Conservation (phyloP, 2,329 filamentous ascomycete species). For the Lomentospora prolificans region DNA sequence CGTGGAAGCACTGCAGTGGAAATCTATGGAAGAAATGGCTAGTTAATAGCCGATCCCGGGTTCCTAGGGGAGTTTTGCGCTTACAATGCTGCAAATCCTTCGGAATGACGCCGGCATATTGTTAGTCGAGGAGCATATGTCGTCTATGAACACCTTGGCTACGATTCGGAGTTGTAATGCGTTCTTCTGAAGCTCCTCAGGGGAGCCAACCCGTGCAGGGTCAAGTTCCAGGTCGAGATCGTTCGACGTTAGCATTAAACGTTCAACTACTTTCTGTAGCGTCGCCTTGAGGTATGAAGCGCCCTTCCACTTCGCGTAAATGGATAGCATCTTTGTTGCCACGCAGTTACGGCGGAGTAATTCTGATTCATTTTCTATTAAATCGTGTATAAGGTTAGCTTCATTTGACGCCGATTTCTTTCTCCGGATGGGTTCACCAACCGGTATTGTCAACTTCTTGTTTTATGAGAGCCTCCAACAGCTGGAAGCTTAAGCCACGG, state of each 20-base stretch:
- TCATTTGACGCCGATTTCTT: not conserved
- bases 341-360: conserved; percentile 59
- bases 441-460: conserved; percentile 60
- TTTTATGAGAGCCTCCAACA: conserved; percentile 57
- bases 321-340: conserved; percentile 62
- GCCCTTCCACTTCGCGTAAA: conserved; percentile 65
- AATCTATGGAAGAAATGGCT: conserved; percentile 30
- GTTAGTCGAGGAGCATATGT: conserved; percentile 53
- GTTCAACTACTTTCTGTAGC: conserved; percentile 56
- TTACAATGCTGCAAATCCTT: conserved; percentile 56
- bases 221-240: conserved; percentile 61
- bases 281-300: conserved; percentile 52
- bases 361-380: conserved; percentile 54
- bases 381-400: conserved; percentile 7
- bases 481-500: conserved; percentile 50
- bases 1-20: conserved; percentile 51
- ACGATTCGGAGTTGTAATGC: conserved; percentile 56
- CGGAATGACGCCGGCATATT: conserved; percentile 55
- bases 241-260: conserved; percentile 56
- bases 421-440: conserved; percentile 18
- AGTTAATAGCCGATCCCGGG: conserved; percentile 10
- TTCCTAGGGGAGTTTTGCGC: conserved; percentile 21
- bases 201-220: conserved; percentile 47
- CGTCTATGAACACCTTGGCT: conserved; percentile 61
- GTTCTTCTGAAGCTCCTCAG: conserved; percentile 57